Percentiles rank a stretch among this genome's conserved stretches.
These are phyloP conservation scores for Hirsutella rhossiliensis DNA, from an alignment of 2,329 filamentous ascomycete genomes.

Conservation along the genomic window DNA sequence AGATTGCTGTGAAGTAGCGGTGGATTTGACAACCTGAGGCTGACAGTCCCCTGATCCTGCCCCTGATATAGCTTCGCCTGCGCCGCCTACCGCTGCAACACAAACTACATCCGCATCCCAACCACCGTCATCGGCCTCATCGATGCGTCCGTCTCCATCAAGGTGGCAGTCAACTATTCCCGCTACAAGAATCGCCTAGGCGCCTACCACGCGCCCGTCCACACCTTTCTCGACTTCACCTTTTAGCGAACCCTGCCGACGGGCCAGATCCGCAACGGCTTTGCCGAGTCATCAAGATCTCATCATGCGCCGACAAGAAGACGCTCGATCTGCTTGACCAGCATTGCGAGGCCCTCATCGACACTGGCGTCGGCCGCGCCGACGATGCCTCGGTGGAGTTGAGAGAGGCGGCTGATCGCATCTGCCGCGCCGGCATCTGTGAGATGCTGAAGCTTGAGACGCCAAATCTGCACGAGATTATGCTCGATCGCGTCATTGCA, in stretches of 20 bases:
- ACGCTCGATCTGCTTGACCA: slow-evolving; percentile 58
- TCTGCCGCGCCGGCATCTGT: slow-evolving; percentile 56
- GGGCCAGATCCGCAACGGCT: slow-evolving; percentile 60
- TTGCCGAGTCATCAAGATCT: slow-evolving; percentile 70
- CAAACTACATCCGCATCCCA: slow-evolving; percentile 62
- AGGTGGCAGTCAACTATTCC: slow-evolving; percentile 68
- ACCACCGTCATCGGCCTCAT: slow-evolving; percentile 67
- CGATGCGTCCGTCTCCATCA: slow-evolving; percentile 64
- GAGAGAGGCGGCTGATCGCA: slow-evolving; percentile 48
- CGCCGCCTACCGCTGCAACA: slow-evolving; percentile 59
- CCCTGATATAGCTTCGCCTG: slow-evolving; percentile 55
- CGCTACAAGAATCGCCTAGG: slow-evolving; percentile 66
- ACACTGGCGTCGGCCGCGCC: slow-evolving; percentile 49
- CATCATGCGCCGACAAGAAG: slow-evolving; percentile 52
- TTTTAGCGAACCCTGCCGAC: slow-evolving; percentile 57
- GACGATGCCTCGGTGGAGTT: slow-evolving; percentile 44
- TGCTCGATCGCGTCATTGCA: slow-evolving; percentile 59
- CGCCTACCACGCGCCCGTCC: slow-evolving; percentile 59
- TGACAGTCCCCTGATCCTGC: neutral
- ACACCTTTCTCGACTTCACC: slow-evolving; percentile 62
- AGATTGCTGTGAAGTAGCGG: no score
- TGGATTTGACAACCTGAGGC: no score
- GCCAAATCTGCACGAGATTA: slow-evolving; percentile 62
- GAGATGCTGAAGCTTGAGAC: slow-evolving; percentile 66
- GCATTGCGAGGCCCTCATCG: slow-evolving; percentile 56